A percentile compares a stretch with the other conserved stretches of the same genome.
Evolutionary conservation across 2,329 filamentous ascomycete species (phyloP).

Genomic region (Achaetomium macrosporum): DNA sequence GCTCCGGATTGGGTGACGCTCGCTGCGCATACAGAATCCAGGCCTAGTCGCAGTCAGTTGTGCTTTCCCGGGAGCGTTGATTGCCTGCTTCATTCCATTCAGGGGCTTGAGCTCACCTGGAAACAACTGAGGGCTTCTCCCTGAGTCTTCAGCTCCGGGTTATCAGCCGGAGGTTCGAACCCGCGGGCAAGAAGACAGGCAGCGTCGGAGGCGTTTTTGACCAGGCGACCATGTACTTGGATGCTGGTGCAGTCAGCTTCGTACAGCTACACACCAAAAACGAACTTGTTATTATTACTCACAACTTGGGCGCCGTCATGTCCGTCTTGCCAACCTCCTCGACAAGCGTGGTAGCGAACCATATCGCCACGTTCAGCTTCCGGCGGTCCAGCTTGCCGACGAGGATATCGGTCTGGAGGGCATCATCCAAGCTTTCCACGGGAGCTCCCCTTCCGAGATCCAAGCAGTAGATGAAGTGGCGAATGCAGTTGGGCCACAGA

Average conservation of each 20-base stretch:
- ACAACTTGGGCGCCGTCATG: conserved; percentile 53
- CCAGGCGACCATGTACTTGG: conserved; percentile 35
- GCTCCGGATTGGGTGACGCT: conserved; percentile 50
- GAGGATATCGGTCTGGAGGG: conserved; percentile 39
- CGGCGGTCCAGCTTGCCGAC: conserved; percentile 41
- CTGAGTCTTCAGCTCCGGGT: conserved; percentile 32
- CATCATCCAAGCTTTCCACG: conserved; percentile 42
- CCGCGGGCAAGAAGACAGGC: conserved; percentile 36
- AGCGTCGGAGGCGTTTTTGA: conserved; percentile 38
- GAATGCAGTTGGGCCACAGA: conserved; percentile 60
- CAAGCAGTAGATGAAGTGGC: conserved; percentile 57
- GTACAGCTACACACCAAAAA: conserved; percentile 16
- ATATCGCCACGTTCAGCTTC: conserved; percentile 54
- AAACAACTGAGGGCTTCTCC: conserved; percentile 55
- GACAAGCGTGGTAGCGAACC: conserved; percentile 58
- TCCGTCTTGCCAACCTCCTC: conserved; percentile 66
- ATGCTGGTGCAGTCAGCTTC: conserved; percentile 26
- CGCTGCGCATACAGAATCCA: conserved; percentile 72
- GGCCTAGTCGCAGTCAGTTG: conserved; percentile 40
- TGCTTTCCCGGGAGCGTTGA: background rate
- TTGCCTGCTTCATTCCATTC: background rate
- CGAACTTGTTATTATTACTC: conserved; percentile 28
- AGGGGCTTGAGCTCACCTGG: conserved; percentile 43
- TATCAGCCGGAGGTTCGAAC: conserved; percentile 28
- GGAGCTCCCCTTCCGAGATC: conserved; percentile 41